phyloP scores from a whole-genome alignment of 2,329 filamentous ascomycete genomes.

The Epichloe festucae region DNA sequence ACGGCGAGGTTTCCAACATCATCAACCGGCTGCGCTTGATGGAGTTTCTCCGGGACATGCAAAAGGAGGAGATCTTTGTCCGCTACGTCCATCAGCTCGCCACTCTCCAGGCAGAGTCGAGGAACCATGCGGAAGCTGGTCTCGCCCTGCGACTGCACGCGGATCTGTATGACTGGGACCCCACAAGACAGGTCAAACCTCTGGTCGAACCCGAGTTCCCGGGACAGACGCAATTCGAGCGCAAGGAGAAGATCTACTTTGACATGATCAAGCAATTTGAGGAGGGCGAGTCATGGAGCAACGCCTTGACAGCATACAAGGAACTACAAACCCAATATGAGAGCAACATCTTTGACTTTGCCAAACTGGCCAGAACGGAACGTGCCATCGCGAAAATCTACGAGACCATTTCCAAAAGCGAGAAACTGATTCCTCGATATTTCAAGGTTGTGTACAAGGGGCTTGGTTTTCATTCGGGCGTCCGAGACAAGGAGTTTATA shows the following conservation, averaged over 20 bases:
- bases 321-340: conserved; percentile 91
- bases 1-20: conserved; percentile 65
- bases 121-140: conserved; percentile 78
- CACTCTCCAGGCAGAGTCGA: conserved; percentile 57
- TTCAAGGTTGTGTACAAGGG: conserved; percentile 87
- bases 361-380: conserved; percentile 79
- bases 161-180: conserved; percentile 86
- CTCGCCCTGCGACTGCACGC: conserved; percentile 82
- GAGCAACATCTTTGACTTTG: conserved; percentile 76
- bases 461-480: conserved; percentile 66
- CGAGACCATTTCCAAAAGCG: conserved; percentile 73
- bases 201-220: conserved; percentile 66
- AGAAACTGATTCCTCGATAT: conserved; percentile 68
- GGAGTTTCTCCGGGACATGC: conserved; percentile 94
- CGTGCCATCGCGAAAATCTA: conserved; percentile 87
- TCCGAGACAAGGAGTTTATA: conserved; percentile 85
- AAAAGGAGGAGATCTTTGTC: conserved; percentile 93
- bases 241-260: conserved; percentile 85
- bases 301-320: conserved; percentile 74
- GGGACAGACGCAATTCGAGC: conserved; percentile 76
- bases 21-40: conserved; percentile 84
- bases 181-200: conserved; percentile 49
- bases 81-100: conserved; percentile 91
- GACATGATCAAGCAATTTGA: conserved; percentile 92
- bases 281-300: conserved; percentile 86